These are phyloP conservation scores for Henckelia pumila DNA, from an alignment of 257 asterid species.

Conservation along the genomic window DNA sequence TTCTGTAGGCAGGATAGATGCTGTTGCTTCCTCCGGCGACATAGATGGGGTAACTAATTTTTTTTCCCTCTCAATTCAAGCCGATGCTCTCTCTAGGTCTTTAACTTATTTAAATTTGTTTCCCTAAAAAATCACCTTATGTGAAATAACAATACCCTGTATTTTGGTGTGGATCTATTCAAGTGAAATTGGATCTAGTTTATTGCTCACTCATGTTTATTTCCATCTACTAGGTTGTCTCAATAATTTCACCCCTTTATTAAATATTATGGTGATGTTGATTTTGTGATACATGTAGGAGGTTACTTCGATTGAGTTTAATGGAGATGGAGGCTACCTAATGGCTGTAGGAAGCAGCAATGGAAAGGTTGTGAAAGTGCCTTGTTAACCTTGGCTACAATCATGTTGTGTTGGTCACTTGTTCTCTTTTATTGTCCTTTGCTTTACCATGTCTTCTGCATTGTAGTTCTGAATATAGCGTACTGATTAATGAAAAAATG, in stretches of 20 bases:
- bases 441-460: too few relatives aligned
- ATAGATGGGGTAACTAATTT: slow-evolving; percentile 56
- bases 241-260: slow-evolving; percentile 3
- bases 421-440: too few relatives aligned
- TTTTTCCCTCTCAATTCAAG: slow-evolving; percentile 4
- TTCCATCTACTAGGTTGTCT: background rate
- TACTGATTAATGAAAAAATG: too few relatives aligned
- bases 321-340: slow-evolving; percentile 67
- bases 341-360: slow-evolving; percentile 94
- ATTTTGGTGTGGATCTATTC: slow-evolving; percentile 8
- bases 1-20: slow-evolving; percentile 81
- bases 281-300: slow-evolving; percentile 44
- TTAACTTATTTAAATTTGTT: background rate
- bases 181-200: background rate
- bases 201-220: background rate
- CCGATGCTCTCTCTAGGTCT: too few relatives aligned
- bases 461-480: too few relatives aligned
- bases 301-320: slow-evolving; percentile 88
- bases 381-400: too few relatives aligned
- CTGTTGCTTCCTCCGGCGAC: slow-evolving; percentile 61
- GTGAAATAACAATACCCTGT: slow-evolving; percentile 2
- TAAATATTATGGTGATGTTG: slow-evolving; percentile 5
- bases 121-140: background rate
- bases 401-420: too few relatives aligned
- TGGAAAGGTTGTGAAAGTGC: slow-evolving; percentile 92